Conservation (phyloP, 208 protist species). For the Endotrypanum monterogeii region DNA sequence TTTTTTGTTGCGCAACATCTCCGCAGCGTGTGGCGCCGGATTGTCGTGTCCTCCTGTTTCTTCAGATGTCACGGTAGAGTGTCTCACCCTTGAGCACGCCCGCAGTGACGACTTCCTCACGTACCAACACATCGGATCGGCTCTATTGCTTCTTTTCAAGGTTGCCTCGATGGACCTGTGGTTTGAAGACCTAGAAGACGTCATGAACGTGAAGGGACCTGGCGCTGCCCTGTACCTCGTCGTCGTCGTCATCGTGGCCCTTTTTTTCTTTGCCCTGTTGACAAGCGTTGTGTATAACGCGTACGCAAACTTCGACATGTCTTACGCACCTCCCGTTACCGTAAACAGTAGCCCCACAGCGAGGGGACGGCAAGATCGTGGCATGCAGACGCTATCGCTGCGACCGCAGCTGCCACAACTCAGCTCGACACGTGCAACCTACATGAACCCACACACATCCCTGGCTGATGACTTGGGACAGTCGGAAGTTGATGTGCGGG, state of each 20-base stretch:
- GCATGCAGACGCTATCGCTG: constrained; percentile 10
- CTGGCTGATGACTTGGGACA: not conserved
- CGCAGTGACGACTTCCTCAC: constrained; percentile 22
- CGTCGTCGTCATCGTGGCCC: constrained; percentile 20
- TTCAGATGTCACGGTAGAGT: constrained; percentile 23
- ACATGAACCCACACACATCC: not conserved
- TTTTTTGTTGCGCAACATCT: constrained; percentile 23
- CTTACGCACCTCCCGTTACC: not conserved
- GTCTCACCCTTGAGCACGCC: constrained; percentile 3
- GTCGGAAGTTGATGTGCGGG: not conserved
- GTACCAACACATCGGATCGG: constrained; percentile 39
- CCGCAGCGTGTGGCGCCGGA: constrained; percentile 11
- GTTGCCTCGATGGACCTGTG: constrained; percentile 48
- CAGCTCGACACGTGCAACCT: not conserved
- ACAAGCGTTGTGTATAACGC: constrained; percentile 23
- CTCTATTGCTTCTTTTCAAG: constrained; percentile 43
- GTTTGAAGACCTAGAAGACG: constrained; percentile 40
- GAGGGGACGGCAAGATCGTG: constrained; percentile 17
- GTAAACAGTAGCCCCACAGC: not conserved
- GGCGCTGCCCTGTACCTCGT: constrained; percentile 43
- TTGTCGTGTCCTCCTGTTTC: constrained; percentile 12
- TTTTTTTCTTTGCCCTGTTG: constrained; percentile 12
- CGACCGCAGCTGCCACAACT: not conserved
- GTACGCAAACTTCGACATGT: constrained; percentile 17
- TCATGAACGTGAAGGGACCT: constrained; percentile 45